Conservation (phyloP, 1,139 yeast genomes). For the Oligophagozyma castellii region DNA sequence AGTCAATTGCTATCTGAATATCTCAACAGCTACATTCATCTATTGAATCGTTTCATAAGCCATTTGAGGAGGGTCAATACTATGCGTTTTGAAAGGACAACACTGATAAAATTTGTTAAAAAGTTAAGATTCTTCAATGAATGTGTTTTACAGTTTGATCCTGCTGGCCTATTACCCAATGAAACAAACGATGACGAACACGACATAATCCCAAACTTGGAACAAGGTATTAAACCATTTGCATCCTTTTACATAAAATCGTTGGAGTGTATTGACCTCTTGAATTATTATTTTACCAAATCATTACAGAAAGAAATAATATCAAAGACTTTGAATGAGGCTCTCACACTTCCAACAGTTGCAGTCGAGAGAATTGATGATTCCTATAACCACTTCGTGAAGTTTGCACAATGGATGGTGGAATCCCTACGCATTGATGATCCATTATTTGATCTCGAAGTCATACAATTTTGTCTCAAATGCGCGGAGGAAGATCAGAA, state of each 20-base stretch:
- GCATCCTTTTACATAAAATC: constrained; percentile 17
- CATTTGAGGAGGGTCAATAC: constrained; percentile 20
- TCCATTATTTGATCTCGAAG: constrained; percentile 16
- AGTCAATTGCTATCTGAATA: constrained; percentile 14
- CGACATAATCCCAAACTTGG: constrained; percentile 2
- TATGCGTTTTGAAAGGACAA: constrained; percentile 22
- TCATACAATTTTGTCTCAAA: constrained; percentile 19
- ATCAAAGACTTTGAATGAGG: constrained; percentile 23
- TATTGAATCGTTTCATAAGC: constrained; percentile 21
- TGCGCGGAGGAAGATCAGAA: constrained; percentile 23
- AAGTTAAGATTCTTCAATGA: constrained; percentile 23
- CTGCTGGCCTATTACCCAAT: constrained; percentile 4
- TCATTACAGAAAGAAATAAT: constrained; percentile 22
- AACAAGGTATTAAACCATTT: constrained; percentile 9
- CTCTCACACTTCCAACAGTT: constrained; percentile 14
- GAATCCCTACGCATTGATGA: constrained; percentile 17
- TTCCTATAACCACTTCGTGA: constrained; percentile 21
- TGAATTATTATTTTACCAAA: constrained; percentile 22
- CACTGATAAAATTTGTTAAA: constrained; percentile 24
- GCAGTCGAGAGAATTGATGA: constrained; percentile 18
- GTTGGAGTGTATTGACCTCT: constrained; percentile 20
- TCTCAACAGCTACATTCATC: constrained; percentile 18
- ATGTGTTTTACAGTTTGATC: constrained; percentile 8
- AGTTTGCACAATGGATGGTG: constrained; percentile 24
- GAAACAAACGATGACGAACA: constrained; percentile 2